Evolutionary conservation across 2,329 filamentous ascomycete genomes (phyloP), one percentile per base, ranked within the genome.

Genomic region (Colletotrichum shisoi): DNA sequence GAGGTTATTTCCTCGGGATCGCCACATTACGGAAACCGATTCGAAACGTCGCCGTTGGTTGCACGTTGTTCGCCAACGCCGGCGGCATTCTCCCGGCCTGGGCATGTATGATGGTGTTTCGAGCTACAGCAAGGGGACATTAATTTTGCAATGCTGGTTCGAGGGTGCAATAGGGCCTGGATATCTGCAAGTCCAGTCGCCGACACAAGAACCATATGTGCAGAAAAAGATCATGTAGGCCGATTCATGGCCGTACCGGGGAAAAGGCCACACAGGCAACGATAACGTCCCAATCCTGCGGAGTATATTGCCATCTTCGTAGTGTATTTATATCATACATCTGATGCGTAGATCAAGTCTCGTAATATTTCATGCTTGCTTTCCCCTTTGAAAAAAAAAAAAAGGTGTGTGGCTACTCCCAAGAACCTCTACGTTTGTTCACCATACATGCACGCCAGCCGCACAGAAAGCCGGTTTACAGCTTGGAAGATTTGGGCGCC

Each of bases 401-500:
- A 34, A 34, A 34, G 8, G 7, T 5, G 11, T 2, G 13, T 17
- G 9, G 31, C 45, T 15, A n/a, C 21, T 7, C 31, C 2, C 8
- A 24, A 37, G 34, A 21, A 11, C 34, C 45, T 48, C 37, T 45
- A n/a, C 37, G 8, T 17, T 21, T 40, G 21, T 19, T 49, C 3
- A 39, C 40, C 40, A n/a, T 31, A 19, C 52, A 53, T 12, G 13
- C 24, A 27, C 27, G 7, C 12, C 39, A 9, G 24, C 5, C 17
- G 3, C n/a, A 3, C 11, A 15, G 19, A n/a, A 27, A 9, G 17
- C 27, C 15, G 21, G 9, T 15, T 21, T 75, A 87, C 71, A 87
- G 70, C 79, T 87, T 87, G 27, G 82, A 77, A 12, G 69, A 63
- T 57, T 69, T 69, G 40, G 69, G 63, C 45, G 53, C 39, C 78